Percentiles rank a stretch among this genome's conserved stretches.
phyloP scores from a whole-genome alignment of 2,329 filamentous ascomycete genomes.

The Pestalotiopsis sp. region DNA sequence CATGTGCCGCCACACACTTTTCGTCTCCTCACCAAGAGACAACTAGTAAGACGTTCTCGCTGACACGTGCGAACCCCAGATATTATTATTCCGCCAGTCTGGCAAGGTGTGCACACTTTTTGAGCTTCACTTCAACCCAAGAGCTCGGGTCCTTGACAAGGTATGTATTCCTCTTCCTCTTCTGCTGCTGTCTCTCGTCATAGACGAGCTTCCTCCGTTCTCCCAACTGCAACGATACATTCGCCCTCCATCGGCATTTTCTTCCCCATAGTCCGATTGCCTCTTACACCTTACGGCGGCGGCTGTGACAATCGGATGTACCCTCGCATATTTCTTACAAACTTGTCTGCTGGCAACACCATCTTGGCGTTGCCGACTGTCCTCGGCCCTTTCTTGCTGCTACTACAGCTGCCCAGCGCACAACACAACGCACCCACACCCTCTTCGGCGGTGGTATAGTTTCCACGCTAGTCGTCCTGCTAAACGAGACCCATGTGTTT shows the following conservation, averaged over 20 bases:
- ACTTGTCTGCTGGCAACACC: slow-evolving; percentile 32
- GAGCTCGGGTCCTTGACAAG: slow-evolving; percentile 19
- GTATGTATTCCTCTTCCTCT: slow-evolving; percentile 28
- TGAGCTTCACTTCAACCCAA: slow-evolving; percentile 10
- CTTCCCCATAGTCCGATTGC: slow-evolving; percentile 10
- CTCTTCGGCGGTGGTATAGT: slow-evolving; percentile 24
- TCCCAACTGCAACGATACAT: slow-evolving; percentile 38
- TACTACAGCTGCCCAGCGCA: slow-evolving; percentile 33
- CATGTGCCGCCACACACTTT: not conserved
- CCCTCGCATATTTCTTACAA: slow-evolving; percentile 32
- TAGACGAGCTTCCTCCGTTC: slow-evolving; percentile 23
- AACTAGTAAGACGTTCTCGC: slow-evolving; percentile 21
- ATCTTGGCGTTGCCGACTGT: slow-evolving; percentile 28
- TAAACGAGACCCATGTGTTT: slow-evolving; percentile 27
- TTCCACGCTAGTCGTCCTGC: slow-evolving; percentile 30
- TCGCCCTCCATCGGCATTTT: slow-evolving; percentile 31
- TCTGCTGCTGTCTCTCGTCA: slow-evolving; percentile 15
- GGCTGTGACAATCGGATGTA: slow-evolving; percentile 32
- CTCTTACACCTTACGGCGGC: slow-evolving; percentile 28
- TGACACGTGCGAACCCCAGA: not conserved
- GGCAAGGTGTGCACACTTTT: slow-evolving; percentile 14
- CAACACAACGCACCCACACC: slow-evolving; percentile 29
- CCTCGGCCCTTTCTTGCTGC: slow-evolving; percentile 35
- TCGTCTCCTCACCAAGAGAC: not conserved
- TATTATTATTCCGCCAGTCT: slow-evolving; percentile 1